Evolutionary conservation across 116 monocot species (phyloP).

Genomic region (Papilionanthe hybrid): DNA sequence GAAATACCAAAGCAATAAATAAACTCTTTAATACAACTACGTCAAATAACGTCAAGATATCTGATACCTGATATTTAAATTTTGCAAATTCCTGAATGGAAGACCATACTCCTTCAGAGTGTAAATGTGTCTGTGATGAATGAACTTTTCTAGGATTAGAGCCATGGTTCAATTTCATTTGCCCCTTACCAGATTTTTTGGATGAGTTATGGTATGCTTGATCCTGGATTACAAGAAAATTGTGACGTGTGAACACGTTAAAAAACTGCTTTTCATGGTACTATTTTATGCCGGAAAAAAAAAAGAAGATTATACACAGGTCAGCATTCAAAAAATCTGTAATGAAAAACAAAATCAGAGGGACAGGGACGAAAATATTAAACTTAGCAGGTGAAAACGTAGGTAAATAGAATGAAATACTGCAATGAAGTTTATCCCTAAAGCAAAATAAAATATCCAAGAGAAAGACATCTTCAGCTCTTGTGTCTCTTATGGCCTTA

Average conservation of each 20-base stretch:
- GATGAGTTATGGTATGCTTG: constrained; percentile 25
- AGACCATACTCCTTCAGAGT: constrained; percentile 76
- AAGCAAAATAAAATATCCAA: not conserved
- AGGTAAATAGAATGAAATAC: too few relatives aligned
- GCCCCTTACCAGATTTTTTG: constrained; percentile 29
- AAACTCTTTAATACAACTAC: not conserved
- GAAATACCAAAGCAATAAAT: constrained; percentile 1
- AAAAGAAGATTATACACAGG: not conserved
- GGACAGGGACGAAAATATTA: too few relatives aligned
- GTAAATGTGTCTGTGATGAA: constrained; percentile 37
- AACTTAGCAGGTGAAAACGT: too few relatives aligned
- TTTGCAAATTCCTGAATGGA: constrained; percentile 73
- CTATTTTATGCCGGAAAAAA: not conserved
- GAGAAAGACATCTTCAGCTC: too few relatives aligned
- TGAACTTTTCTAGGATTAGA: constrained; percentile 28
- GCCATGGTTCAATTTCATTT: constrained; percentile 27
- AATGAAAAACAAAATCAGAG: not conserved
- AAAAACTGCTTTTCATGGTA: not conserved
- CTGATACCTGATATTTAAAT: constrained; percentile 80
- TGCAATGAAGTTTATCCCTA: not conserved
- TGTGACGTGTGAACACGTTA: not conserved
- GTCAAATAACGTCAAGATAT: not conserved
- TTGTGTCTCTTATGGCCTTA: too few relatives aligned
- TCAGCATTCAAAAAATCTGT: not conserved
- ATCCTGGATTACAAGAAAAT: constrained; percentile 21